Evolutionary conservation across 148 eudicot species (phyloP).

Genomic region (Rhododendron molle): DNA sequence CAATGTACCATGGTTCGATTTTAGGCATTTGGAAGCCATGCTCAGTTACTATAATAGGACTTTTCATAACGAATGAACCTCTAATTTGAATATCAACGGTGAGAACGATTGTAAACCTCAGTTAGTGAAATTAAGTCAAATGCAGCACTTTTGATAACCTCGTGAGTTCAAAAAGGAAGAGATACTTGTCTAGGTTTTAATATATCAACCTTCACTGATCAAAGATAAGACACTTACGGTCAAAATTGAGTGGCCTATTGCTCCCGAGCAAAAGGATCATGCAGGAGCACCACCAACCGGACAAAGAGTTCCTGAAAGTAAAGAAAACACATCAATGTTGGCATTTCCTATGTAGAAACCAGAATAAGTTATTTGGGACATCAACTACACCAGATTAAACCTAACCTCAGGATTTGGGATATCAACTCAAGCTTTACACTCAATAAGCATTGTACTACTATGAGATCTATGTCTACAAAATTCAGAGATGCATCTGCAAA

Average conservation of each 20-base stretch:
- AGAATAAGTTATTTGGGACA: neutral
- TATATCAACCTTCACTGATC: neutral
- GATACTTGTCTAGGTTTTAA: neutral
- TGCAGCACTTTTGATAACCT: too few species aligned
- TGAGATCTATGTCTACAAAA: conserved; percentile 60
- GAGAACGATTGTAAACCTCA: neutral
- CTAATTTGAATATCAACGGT: neutral
- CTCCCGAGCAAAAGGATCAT: conserved; percentile 92
- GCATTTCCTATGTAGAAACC: too few species aligned
- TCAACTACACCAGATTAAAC: neutral
- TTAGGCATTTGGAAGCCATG: neutral
- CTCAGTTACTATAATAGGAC: neutral
- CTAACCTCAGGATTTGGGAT: conserved; percentile 85
- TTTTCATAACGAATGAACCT: neutral
- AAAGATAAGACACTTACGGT: conserved; percentile 40
- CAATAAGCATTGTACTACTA: conserved; percentile 54
- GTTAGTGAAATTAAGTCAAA: neutral
- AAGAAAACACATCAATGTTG: too few species aligned
- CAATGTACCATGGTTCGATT: too few species aligned
- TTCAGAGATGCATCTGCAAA: conserved; percentile 97
- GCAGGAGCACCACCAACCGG: conserved; percentile 13
- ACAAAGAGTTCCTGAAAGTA: too few species aligned
- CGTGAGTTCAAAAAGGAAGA: too few species aligned
- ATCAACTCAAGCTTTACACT: conserved; percentile 78
- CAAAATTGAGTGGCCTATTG: conserved; percentile 83